Conservation (phyloP, 495 filamentous ascomycete genomes). For the Daldinia bambusicola region DNA sequence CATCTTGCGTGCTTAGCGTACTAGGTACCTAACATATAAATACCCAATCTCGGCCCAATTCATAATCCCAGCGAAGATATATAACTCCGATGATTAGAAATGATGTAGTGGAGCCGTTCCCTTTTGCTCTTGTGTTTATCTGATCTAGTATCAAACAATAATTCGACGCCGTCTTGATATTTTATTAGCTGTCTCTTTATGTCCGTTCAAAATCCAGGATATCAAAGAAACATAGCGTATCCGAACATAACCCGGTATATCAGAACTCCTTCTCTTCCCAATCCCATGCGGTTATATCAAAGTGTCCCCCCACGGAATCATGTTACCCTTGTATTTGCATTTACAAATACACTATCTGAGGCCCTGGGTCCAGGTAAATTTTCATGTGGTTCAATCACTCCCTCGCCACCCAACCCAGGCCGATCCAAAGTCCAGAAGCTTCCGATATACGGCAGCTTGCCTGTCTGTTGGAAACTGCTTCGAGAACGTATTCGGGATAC, state of each 20-base stretch:
- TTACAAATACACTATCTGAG: not conserved
- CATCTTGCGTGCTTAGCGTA: too few species aligned
- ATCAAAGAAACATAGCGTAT: not conserved
- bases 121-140: not conserved
- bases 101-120: not conserved
- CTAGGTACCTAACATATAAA: too few species aligned
- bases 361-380: not conserved
- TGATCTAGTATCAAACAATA: not conserved
- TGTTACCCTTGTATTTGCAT: not conserved
- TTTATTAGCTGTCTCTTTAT: too few species aligned
- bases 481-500: not conserved
- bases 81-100: not conserved
- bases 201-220: too few species aligned
- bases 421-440: not conserved
- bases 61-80: not conserved
- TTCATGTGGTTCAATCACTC: not conserved
- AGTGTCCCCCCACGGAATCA: not conserved
- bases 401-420: not conserved
- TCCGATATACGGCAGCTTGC: not conserved
- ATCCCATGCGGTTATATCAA: not conserved
- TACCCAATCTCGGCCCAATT: conserved; percentile 3
- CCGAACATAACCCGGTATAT: not conserved
- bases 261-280: not conserved
- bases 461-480: not conserved
- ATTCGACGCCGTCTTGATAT: not conserved